Evolutionary conservation across 768 basidiomycete genomes (phyloP).

Genomic region (Macrolepiota albuminosa): DNA sequence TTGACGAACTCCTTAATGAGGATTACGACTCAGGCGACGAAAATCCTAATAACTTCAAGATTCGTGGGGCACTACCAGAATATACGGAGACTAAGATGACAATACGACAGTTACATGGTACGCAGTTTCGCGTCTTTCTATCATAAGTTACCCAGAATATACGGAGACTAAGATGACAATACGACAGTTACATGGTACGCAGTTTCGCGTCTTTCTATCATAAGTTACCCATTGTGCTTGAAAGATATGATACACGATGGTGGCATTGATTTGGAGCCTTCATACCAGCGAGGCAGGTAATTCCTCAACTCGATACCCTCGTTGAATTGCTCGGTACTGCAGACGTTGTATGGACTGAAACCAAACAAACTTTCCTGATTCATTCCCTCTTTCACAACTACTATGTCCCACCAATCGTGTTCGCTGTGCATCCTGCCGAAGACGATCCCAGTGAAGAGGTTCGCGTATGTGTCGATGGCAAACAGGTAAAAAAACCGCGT

Average conservation of each 20-base stretch:
- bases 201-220: neutral
- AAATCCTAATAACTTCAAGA: slow-evolving; percentile 37
- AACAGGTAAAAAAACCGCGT: slow-evolving; percentile 57
- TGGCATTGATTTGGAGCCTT: slow-evolving; percentile 62
- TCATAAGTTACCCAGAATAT: slow-evolving; percentile 30
- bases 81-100: slow-evolving; percentile 37
- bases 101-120: slow-evolving; percentile 44
- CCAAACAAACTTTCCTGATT: slow-evolving; percentile 66
- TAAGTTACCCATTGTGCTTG: neutral
- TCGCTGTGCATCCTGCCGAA: slow-evolving; percentile 42
- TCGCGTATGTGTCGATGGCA: slow-evolving; percentile 75
- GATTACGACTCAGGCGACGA: slow-evolving; percentile 37
- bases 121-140: slow-evolving; percentile 13
- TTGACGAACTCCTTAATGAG: slow-evolving; percentile 47
- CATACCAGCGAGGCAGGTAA: slow-evolving; percentile 64
- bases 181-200: slow-evolving; percentile 42
- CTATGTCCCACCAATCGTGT: slow-evolving; percentile 77
- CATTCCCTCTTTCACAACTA: slow-evolving; percentile 77
- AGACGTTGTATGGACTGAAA: slow-evolving; percentile 77
- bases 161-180: slow-evolving; percentile 38
- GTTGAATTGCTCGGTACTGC: neutral
- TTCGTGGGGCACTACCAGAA: slow-evolving; percentile 35
- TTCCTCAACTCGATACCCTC: neutral
- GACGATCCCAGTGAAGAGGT: slow-evolving; percentile 52
- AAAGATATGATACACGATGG: slow-evolving; percentile 66